phyloP scores from a whole-genome alignment of 768 basidiomycete genomes.

The Boletus rufocinnamomeus region DNA sequence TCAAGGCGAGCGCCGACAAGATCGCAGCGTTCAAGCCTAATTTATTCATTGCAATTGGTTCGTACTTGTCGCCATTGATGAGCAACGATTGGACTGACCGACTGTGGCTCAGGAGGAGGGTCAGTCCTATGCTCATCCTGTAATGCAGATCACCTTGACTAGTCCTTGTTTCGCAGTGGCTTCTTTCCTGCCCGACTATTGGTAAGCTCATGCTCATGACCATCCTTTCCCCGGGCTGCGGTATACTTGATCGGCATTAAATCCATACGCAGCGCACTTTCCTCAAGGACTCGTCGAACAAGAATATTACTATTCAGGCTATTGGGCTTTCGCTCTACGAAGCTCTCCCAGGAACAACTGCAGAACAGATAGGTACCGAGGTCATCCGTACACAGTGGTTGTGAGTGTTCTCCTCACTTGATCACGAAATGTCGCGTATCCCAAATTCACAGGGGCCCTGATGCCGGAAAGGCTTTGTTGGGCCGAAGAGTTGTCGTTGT shows the following conservation, averaged over 20 bases:
- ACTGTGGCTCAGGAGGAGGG: conserved; percentile 68
- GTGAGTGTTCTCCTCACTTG: conserved; percentile 44
- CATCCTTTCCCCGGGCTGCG: not conserved
- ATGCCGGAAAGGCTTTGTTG: conserved; percentile 67
- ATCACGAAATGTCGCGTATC: conserved; percentile 2
- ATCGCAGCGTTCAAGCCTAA: conserved; percentile 89
- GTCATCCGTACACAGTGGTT: conserved; percentile 98
- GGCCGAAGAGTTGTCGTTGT: conserved; percentile 85
- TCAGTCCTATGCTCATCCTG: conserved; percentile 42
- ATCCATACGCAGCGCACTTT: conserved; percentile 67
- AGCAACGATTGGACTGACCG: conserved; percentile 1
- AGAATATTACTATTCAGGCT: conserved; percentile 90
- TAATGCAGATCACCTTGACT: conserved; percentile 14
- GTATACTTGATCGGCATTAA: not conserved
- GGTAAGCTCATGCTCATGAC: conserved; percentile 40
- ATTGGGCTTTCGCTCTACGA: conserved; percentile 97
- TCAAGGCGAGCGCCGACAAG: conserved; percentile 61
- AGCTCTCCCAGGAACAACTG: conserved; percentile 72
- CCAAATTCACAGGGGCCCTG: conserved; percentile 51
- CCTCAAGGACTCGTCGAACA: conserved; percentile 69
- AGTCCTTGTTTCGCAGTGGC: conserved; percentile 53
- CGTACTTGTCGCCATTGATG: conserved; percentile 20
- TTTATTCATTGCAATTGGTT: conserved; percentile 81
- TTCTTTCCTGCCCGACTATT: conserved; percentile 96
- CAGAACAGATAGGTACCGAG: conserved; percentile 74